Evolutionary conservation across 345 rosid species (phyloP).

Genomic region (Corchorus olitorius): DNA sequence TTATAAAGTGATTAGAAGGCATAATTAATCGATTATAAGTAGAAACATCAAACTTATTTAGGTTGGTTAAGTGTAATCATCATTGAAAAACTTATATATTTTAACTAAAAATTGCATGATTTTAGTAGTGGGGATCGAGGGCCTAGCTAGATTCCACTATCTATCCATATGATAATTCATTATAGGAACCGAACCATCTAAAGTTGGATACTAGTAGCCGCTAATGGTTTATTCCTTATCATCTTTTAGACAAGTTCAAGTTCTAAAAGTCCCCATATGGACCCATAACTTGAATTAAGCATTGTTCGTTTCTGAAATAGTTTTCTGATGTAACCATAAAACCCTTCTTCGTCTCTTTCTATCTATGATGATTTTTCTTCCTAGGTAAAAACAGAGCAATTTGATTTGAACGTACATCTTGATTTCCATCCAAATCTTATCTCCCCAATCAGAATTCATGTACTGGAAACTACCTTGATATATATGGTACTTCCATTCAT

Average conservation of each 20-base stretch:
- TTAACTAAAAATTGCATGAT: neutral
- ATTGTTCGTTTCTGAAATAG: neutral
- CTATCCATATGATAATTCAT: neutral
- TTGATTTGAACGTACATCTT: neutral
- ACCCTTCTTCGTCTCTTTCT: too few relatives aligned
- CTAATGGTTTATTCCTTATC: neutral
- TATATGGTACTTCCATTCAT: neutral
- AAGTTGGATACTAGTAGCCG: neutral
- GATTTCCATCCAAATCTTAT: neutral
- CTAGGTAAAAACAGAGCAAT: neutral
- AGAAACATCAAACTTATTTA: neutral
- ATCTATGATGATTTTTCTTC: neutral
- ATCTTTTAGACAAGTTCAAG: too few relatives aligned
- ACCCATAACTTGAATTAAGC: neutral
- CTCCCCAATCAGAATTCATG: neutral
- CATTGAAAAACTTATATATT: neutral
- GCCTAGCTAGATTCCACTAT: neutral
- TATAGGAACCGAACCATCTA: neutral
- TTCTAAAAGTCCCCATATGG: neutral
- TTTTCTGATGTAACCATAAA: too few relatives aligned
- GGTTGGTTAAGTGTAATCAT: slow-evolving; percentile 4
- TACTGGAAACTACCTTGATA: neutral
- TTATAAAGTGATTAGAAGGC: neutral
- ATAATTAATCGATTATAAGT: neutral
- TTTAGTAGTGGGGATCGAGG: neutral